These are phyloP conservation scores for Naematelia encephala DNA, from an alignment of 768 basidiomycete genomes.

Conservation along the genomic window DNA sequence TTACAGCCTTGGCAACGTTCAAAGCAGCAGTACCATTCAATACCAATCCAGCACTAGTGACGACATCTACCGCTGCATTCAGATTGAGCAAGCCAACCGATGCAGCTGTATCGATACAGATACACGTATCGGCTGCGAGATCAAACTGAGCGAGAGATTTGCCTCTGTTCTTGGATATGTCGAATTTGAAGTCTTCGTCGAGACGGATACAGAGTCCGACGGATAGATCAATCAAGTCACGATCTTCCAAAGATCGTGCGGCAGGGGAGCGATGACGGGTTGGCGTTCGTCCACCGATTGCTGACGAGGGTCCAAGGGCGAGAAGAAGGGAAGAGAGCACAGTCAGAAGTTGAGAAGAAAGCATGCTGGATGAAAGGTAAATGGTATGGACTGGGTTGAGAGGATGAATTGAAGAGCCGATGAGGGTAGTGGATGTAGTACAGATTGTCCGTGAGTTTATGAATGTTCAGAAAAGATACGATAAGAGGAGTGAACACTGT, in stretches of 20 bases:
- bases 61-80: slow-evolving; percentile 7
- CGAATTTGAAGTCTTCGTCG: background rate
- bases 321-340: background rate
- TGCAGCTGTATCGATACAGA: slow-evolving; percentile 13
- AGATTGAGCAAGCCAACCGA: background rate
- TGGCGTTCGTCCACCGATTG: background rate
- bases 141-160: background rate
- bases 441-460: background rate
- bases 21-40: background rate
- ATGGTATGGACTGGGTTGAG: background rate
- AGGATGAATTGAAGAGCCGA: background rate
- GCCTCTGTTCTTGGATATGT: background rate
- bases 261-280: background rate
- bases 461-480: background rate
- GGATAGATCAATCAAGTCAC: background rate
- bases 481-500: too few relatives aligned
- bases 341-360: background rate
- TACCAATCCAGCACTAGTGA: background rate
- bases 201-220: slow-evolving; percentile 8
- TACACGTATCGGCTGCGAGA: slow-evolving; percentile 5
- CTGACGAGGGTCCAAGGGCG: background rate
- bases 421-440: background rate
- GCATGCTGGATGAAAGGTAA: background rate
- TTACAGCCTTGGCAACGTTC: slow-evolving; percentile 6
- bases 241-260: background rate